Percentiles rank a stretch among this genome's conserved stretches.
Conservation (phyloP, 768 basidiomycete genomes). For the Podaxis sp. region DNA sequence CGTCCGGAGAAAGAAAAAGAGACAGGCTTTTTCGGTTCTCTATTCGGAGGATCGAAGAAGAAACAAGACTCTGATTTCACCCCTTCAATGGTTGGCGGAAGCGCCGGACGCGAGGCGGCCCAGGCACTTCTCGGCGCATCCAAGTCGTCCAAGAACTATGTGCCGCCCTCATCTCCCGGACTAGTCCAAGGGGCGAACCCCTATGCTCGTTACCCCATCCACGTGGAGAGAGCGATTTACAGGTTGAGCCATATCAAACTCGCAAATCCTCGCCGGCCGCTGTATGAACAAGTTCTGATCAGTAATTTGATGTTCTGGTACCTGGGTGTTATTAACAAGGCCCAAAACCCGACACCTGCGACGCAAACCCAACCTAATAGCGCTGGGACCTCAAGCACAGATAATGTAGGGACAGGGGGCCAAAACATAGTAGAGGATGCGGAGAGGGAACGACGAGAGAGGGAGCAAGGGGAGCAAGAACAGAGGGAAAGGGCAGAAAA, state of each 20-base stretch:
- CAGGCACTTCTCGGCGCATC: constrained; percentile 83
- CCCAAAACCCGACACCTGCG: constrained; percentile 50
- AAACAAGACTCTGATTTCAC: constrained; percentile 61
- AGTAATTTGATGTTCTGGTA: constrained; percentile 99
- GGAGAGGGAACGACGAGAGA: constrained; percentile 37
- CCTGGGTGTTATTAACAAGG: constrained; percentile 94
- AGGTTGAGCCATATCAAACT: constrained; percentile 97
- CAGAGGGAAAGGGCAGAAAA: constrained; percentile 44
- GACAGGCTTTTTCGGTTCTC: constrained; percentile 86
- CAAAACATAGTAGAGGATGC: constrained; percentile 31
- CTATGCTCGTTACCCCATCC: constrained; percentile 90
- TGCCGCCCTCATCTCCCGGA: constrained; percentile 61
- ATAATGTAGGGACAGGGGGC: constrained; percentile 32
- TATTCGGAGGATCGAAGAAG: constrained; percentile 85
- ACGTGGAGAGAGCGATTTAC: constrained; percentile 98
- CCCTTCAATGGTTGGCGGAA: constrained; percentile 31
- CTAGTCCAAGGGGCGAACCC: constrained; percentile 43
- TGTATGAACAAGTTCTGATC: constrained; percentile 95
- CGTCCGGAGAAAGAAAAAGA: constrained; percentile 62
- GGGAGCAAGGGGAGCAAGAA: constrained; percentile 35
- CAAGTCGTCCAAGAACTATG: constrained; percentile 70
- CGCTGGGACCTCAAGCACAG: constrained; percentile 19
- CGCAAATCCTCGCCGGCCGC: constrained; percentile 92
- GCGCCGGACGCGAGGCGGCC: constrained; percentile 81
- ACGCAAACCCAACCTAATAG: constrained; percentile 25